phyloP scores from a whole-genome alignment of 1,139 yeast genomes.

The Hansenula lynferdii region DNA sequence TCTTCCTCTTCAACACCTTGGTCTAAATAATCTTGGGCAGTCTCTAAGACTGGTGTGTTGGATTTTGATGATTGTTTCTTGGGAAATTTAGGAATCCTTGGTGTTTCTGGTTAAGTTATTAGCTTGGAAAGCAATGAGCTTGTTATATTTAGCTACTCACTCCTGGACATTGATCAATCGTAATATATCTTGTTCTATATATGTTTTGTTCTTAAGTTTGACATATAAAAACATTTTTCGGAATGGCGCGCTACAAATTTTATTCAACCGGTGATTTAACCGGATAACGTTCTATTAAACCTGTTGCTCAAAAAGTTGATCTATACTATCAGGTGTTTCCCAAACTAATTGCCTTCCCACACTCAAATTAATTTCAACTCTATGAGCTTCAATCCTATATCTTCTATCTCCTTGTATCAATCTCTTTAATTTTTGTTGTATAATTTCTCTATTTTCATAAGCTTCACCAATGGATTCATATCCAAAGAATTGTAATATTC shows the following conservation, averaged over 20 bases:
- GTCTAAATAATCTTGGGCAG: slow-evolving; percentile 41
- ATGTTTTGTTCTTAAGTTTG: too few relatives aligned
- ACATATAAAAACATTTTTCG: too few relatives aligned
- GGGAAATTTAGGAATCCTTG: slow-evolving; percentile 7
- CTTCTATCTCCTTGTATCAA: neutral
- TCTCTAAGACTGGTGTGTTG: slow-evolving; percentile 17
- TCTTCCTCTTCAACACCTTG: slow-evolving; percentile 49
- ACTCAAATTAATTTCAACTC: slow-evolving; percentile 1
- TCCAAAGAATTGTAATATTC: slow-evolving; percentile 11
- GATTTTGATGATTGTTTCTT: slow-evolving; percentile 5
- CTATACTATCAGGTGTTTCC: slow-evolving; percentile 9
- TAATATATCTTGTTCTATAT: too few relatives aligned
- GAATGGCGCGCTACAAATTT: too few relatives aligned
- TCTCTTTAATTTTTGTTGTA: slow-evolving; percentile 1
- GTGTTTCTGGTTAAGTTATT: slow-evolving; percentile 3
- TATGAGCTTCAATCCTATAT: neutral
- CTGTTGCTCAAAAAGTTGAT: slow-evolving; percentile 4
- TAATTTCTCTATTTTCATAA: neutral
- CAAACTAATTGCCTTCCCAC: slow-evolving; percentile 9
- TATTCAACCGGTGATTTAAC: too few relatives aligned
- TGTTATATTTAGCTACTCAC: neutral
- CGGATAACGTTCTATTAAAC: neutral
- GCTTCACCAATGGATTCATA: slow-evolving; percentile 2
- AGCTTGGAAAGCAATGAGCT: neutral
- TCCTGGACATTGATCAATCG: neutral